Evolutionary conservation across 345 rosid genomes (phyloP), one percentile per base, ranked within the genome.

Genomic region (Dimocarpus longan): DNA sequence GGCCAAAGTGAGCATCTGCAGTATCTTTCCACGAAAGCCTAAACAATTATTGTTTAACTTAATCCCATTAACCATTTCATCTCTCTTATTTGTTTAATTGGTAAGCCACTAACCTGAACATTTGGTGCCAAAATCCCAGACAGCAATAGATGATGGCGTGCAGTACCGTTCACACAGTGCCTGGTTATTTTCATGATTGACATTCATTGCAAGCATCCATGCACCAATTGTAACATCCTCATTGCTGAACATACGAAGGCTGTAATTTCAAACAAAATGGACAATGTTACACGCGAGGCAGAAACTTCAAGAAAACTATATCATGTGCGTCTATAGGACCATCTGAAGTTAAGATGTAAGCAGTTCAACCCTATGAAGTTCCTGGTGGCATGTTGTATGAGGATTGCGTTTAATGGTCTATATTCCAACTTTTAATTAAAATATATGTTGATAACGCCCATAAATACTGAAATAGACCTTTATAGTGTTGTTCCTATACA

Each of bases 151-250:
- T 73, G 90, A 43, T 26, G 90, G 81, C 1, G 93, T 85, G 85
- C 98, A 95, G 28, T 88, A 93, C 75, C 90, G 84, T 84, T 79
- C 81, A 84, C 97, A 93, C 26, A 93, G 88, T 68, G 85, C 90
- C 57, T 83, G 81, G 72, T 85, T 86, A 77, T 95, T 82, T 89
- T 95, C 98, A 22, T 95, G 98, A 69, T 90, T 82, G 71, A 95
- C 98, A 83, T 95, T 93, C 97, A 95, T 93, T 81, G 98, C 94
- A 71, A 95, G 92, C 97, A 95, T 95, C 98, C 98, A 95, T 71
- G 98, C 88, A 82, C 98, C 98, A 42, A 95, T 93, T 21, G 98
- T 95, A 57, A 93, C 98, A 78, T 93, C 98, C 83, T 95, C 98
- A 57, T 92, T 91, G 86, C 96, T 93, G 82, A 93, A 95, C 98